Base-by-base conservation (phyloP, 2,329 filamentous ascomycete species). In the Nemania diffusa region DNA sequence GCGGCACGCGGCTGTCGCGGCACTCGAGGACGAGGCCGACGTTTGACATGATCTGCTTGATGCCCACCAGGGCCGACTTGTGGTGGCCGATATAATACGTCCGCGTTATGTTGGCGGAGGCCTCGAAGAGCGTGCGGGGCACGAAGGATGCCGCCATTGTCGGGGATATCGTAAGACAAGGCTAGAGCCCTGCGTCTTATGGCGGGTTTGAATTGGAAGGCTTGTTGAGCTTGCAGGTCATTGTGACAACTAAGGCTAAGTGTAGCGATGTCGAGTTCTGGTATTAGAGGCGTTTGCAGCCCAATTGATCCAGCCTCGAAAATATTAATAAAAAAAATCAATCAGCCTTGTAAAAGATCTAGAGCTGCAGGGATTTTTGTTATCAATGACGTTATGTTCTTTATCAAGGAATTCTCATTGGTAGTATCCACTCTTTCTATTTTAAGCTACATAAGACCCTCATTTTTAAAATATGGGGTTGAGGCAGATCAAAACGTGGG, bases 31-130 rank as follows among this genome's bases (percentile, higher is more conserved):
- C 89, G 50, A 98, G 89, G 75, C 94, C 92, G 74, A 97, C 92
- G 69, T 89, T 90, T 29, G 90, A 89, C 56, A 99, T 87, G 77
- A 92, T 86, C 44, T 88, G 88, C 78, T 92, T 92, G 91, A 98
- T 97, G 78, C 92, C 91, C 55, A 87, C 84, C 34, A 97, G 84
- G 17, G 92, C 96, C 9, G 92, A 87, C 68, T 89, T 88, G 84
- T 99, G 96, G 81, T 99, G 96, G 69, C 96, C 96, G 53, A 98
- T 87, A 82, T 93, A 99, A 82, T 98, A 99, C 66, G 95, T 96
- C 71, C 93, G 90, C 44, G 92, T 91, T 68, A 98, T 90, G 59
- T 90, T 91, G 50, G 83, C 76, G 62, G 95, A 91, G 50, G 90
- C 83, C 44, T 91, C 89, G 79, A 97, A 98, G 60, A 83, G 81